Evolutionary conservation across 2,329 filamentous ascomycete genomes (phyloP), one percentile per base, ranked within the genome.

Genomic region (Cladophialophora chaetospira): DNA sequence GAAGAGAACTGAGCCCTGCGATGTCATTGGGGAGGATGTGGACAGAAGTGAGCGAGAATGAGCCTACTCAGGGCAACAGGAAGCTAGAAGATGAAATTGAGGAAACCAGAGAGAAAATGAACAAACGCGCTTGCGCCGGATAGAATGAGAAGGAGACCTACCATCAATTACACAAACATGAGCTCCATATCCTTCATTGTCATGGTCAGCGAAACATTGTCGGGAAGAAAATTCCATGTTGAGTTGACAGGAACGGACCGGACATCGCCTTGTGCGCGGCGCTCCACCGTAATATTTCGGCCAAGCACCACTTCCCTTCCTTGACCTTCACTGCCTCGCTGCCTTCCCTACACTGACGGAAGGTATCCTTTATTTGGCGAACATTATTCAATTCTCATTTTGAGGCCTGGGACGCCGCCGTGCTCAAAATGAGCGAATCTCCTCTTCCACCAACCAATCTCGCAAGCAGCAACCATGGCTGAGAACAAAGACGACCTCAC

Each of bases 1-100:
- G 74, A 96, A 96, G 62, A 97, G 83, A 61, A 97, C 43, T 10
- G 60, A 57, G 23, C 31, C 38, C 31, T 49, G 42, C 15, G 45
- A 13, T 33, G 49, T 59, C 52, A 54, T 60, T 25, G 45, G 42
- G 9, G 17, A 29, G 13, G 46, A 15, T 23, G 4, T 11, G 23
- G n/a, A n/a, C 19, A 13, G 13, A 49, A 11, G n/a, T 13, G n/a
- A 21, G 26, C 26, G 31, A 35, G 42, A 44, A 23, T 19, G 26
- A 25, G 42, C 10, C 10, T 25, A 13, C 23, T 15, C 21, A 44
- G 26, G 6, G n/a, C 9, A 19, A 6, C 9, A 3, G 11, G 13
- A n/a, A 43, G 2, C 8, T 13, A 19, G 13, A 31, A 40, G 36
- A 4, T 17, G 11, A 28, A 28, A 21, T 3, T n/a, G n/a, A 13